These are phyloP conservation scores for Thraustochytrium sp. DNA, from an alignment of 352 stramenopile genomes.

Conservation along the genomic window DNA sequence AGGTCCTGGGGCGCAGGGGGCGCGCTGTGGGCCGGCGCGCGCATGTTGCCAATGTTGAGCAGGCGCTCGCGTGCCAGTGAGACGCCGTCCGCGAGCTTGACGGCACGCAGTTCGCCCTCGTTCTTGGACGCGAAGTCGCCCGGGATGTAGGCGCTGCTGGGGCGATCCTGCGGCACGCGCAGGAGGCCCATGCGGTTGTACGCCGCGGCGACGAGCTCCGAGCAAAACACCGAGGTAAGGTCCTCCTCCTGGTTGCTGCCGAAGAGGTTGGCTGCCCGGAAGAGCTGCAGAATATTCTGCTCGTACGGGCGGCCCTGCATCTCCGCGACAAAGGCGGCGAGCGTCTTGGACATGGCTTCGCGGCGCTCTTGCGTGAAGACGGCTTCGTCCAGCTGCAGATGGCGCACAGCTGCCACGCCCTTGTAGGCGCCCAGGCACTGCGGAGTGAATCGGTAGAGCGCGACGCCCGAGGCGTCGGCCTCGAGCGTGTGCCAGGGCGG, in stretches of 20 bases:
- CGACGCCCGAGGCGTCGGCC: slow-evolving; percentile 1
- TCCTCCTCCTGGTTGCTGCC: slow-evolving; percentile 29
- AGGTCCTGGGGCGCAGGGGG: neutral
- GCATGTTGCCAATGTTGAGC: slow-evolving; percentile 7
- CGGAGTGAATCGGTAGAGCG: slow-evolving; percentile 20
- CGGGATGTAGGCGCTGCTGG: neutral
- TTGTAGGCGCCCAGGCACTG: slow-evolving; percentile 30
- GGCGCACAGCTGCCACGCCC: neutral
- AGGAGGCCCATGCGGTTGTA: slow-evolving; percentile 26
- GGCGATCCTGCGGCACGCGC: neutral
- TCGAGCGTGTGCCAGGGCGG: slow-evolving; percentile 21
- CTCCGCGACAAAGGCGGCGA: neutral
- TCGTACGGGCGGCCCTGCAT: slow-evolving; percentile 40
- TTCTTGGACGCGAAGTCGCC: slow-evolving; percentile 36
- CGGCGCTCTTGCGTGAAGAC: neutral
- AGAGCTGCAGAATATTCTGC: slow-evolving; percentile 14
- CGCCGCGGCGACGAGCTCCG: slow-evolving; percentile 13
- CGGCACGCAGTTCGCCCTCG: neutral
- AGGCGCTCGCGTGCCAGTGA: neutral
- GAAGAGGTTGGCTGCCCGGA: slow-evolving; percentile 25
- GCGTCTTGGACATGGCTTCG: neutral
- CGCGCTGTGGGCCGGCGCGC: neutral
- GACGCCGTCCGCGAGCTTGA: slow-evolving; percentile 8
- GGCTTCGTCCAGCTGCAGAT: neutral
- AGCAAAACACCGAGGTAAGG: slow-evolving; percentile 37